Evolutionary conservation across 345 rosid species (phyloP).

Genomic region (Moringa oleifera): DNA sequence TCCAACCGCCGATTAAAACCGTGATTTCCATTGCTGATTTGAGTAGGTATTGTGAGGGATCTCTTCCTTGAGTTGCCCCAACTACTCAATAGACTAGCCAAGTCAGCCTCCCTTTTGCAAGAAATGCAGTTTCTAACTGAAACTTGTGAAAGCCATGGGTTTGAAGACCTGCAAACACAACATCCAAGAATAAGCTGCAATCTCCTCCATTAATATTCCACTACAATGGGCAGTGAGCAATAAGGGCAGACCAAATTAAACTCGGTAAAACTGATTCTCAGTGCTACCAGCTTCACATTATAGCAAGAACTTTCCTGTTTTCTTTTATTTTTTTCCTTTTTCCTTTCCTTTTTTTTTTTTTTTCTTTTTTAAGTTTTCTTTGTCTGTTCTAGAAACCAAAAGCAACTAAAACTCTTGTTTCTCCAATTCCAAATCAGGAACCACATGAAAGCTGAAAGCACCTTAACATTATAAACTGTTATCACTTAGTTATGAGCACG

Average conservation of each 20-base stretch:
- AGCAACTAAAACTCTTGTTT: background rate
- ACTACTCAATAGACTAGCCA: slow-evolving; percentile 35
- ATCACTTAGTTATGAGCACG: background rate
- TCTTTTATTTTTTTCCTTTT: background rate
- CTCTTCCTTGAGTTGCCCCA: slow-evolving; percentile 45
- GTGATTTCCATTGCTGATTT: slow-evolving; percentile 24
- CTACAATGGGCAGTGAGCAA: background rate
- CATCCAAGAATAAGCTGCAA: slow-evolving; percentile 12
- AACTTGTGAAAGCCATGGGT: slow-evolving; percentile 38
- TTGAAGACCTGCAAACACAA: slow-evolving; percentile 48
- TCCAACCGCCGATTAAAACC: slow-evolving; percentile 12
- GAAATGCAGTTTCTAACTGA: slow-evolving; percentile 31
- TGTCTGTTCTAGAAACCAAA: background rate
- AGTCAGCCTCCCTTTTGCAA: slow-evolving; percentile 32
- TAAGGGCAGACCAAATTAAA: background rate
- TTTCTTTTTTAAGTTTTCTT: background rate
- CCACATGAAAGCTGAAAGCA: no score
- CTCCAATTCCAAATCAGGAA: background rate
- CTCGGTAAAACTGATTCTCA: background rate
- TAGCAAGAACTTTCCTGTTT: no score
- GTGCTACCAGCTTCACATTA: background rate
- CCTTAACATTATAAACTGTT: no score
- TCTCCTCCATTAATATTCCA: background rate
- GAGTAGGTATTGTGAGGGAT: slow-evolving; percentile 30
- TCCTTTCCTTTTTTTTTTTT: background rate